Evolutionary conservation across 2,329 filamentous ascomycete species (phyloP).

Genomic region (Talaromyces sp.): DNA sequence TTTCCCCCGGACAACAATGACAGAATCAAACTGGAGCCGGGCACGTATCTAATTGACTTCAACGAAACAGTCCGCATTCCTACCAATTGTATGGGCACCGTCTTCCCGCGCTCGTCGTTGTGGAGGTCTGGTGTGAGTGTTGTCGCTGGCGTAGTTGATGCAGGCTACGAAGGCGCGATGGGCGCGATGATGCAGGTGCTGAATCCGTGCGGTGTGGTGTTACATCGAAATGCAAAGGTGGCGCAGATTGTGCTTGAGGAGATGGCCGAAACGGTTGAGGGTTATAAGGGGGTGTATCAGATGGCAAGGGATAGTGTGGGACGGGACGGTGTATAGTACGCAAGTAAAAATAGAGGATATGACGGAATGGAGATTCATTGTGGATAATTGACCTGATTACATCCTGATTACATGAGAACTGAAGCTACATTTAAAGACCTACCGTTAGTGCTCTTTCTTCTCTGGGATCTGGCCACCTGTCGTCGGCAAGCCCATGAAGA

Average conservation of each 20-base stretch:
- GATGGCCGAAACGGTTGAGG: constrained; percentile 33
- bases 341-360: background rate
- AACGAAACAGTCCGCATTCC: constrained; percentile 42
- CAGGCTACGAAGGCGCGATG: constrained; percentile 42
- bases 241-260: constrained; percentile 43
- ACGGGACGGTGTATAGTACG: constrained; percentile 16
- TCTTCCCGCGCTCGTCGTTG: constrained; percentile 40
- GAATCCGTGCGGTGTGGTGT: constrained; percentile 35
- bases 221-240: constrained; percentile 36
- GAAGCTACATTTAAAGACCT: background rate
- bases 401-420: background rate
- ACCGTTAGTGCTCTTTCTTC: constrained; percentile 34
- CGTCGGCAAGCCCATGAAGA: constrained; percentile 81
- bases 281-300: constrained; percentile 42
- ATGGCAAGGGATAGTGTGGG: constrained; percentile 21
- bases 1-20: constrained; percentile 17
- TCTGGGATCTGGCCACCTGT: constrained; percentile 61
- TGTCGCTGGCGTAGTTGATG: constrained; percentile 42
- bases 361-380: background rate
- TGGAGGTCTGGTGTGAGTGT: constrained; percentile 40
- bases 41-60: constrained; percentile 41
- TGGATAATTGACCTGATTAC: background rate
- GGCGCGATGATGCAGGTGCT: constrained; percentile 39
- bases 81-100: constrained; percentile 38
- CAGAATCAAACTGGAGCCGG: constrained; percentile 23